Conservation (phyloP, 2,329 filamentous ascomycete genomes). For the Aquanectria penicillioides region DNA sequence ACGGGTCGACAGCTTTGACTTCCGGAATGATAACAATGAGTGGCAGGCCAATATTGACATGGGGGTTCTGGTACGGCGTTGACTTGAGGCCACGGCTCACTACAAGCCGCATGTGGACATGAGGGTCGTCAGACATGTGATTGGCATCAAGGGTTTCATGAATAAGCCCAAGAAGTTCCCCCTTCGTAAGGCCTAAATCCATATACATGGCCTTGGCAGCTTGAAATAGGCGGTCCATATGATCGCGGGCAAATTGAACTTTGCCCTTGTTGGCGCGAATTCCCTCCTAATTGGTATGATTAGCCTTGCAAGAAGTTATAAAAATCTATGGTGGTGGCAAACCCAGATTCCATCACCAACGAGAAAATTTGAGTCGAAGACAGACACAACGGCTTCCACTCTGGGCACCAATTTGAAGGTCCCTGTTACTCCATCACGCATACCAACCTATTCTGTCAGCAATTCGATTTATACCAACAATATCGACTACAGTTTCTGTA, state of each 20-base stretch:
- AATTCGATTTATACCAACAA: neutral
- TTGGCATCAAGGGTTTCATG: conserved; percentile 42
- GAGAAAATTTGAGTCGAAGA: conserved; percentile 44
- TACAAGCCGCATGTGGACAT: conserved; percentile 43
- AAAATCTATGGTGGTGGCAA: neutral
- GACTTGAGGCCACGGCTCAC: conserved; percentile 43
- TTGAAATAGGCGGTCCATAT: conserved; percentile 42
- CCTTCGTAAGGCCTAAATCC: conserved; percentile 41
- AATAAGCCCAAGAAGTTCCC: conserved; percentile 35
- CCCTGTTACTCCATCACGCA: conserved; percentile 39
- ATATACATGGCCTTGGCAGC: conserved; percentile 44
- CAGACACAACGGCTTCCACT: conserved; percentile 37
- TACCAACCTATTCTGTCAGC: conserved; percentile 31
- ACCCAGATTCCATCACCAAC: conserved; percentile 43
- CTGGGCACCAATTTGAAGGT: conserved; percentile 36
- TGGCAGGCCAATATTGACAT: conserved; percentile 41
- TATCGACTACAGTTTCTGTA: neutral
- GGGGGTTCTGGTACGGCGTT: conserved; percentile 41
- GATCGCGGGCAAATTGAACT: conserved; percentile 41
- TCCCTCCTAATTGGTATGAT: conserved; percentile 31
- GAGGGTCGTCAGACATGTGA: conserved; percentile 36
- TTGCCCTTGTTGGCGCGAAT: conserved; percentile 38
- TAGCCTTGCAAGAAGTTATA: neutral
- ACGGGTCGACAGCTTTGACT: conserved; percentile 38
- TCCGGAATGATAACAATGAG: conserved; percentile 45